phyloP scores from a whole-genome alignment of 352 stramenopile species.

The Aphanomyces cochlioides region DNA sequence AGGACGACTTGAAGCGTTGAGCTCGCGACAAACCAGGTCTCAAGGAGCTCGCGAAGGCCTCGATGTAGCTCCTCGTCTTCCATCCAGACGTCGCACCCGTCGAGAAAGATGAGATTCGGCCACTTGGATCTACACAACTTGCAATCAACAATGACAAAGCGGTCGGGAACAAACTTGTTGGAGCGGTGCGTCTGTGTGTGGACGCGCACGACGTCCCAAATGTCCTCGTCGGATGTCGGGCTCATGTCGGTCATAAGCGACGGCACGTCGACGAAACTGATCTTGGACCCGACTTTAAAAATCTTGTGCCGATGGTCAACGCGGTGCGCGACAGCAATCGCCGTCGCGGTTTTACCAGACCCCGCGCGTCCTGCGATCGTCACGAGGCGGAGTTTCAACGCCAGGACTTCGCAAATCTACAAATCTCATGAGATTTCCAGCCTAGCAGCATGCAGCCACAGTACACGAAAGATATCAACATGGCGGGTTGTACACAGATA shows the following conservation, averaged over 20 bases:
- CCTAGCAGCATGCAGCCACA: background rate
- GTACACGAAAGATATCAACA: constrained; percentile 2
- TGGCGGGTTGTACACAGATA: background rate
- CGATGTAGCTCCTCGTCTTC: background rate
- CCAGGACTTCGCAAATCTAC: constrained; percentile 21
- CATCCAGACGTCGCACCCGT: constrained; percentile 15
- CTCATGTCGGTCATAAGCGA: background rate
- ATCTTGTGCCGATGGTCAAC: background rate
- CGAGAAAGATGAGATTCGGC: constrained; percentile 17
- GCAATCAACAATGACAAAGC: background rate
- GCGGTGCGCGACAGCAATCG: constrained; percentile 8
- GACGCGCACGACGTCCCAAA: background rate
- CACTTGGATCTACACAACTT: constrained; percentile 7
- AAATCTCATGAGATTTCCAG: background rate
- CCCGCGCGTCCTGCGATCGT: constrained; percentile 7
- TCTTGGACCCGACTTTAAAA: background rate
- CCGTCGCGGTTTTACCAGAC: constrained; percentile 4
- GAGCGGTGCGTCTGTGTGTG: background rate
- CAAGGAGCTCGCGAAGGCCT: constrained; percentile 4
- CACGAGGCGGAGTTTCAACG: constrained; percentile 15
- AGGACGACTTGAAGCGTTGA: constrained; percentile 3
- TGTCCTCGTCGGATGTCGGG: background rate
- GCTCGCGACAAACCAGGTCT: background rate
- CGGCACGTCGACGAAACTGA: background rate
- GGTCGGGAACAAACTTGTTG: background rate